A percentile compares a stretch with the other conserved stretches of the same genome.
Conservation (phyloP, 179 eudicot species). For the Vitellaria paradoxa region DNA sequence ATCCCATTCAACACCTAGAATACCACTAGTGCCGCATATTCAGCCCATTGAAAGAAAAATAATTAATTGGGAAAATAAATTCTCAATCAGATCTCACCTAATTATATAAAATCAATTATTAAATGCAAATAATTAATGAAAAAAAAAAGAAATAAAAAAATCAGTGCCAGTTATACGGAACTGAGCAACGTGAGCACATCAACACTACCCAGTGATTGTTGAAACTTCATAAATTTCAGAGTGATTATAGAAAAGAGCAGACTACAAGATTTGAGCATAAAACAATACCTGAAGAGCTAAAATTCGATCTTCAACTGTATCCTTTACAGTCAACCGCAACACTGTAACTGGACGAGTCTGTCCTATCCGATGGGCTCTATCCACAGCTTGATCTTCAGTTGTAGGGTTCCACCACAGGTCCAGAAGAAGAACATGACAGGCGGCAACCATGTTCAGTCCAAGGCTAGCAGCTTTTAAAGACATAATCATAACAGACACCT, state of each 20-base stretch:
- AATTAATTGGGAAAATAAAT: not conserved
- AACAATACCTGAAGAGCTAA: conserved; percentile 86
- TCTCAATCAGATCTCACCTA: not conserved
- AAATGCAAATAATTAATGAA: not conserved
- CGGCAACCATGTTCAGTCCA: conserved; percentile 97
- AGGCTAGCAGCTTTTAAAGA: conserved; percentile 98
- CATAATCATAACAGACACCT: conserved; percentile 98
- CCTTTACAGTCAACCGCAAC: conserved; percentile 82
- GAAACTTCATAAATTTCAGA: no score
- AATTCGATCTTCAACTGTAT: conserved; percentile 97
- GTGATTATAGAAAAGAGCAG: not conserved
- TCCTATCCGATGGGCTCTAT: conserved; percentile 98
- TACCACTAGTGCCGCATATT: no score
- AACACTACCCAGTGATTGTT: no score
- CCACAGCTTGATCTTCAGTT: conserved; percentile 98
- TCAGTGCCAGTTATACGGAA: no score
- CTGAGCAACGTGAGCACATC: no score
- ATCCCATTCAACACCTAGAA: no score
- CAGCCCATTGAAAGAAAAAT: no score
- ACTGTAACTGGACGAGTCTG: conserved; percentile 98
- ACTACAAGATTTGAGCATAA: not conserved
- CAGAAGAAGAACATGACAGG: conserved; percentile 89
- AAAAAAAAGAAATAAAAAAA: no score
- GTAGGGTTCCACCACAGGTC: conserved; percentile 99
- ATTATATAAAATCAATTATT: not conserved